These are phyloP conservation scores for Termitomyces sp. DNA, from an alignment of 768 basidiomycete species.

Conservation along the genomic window DNA sequence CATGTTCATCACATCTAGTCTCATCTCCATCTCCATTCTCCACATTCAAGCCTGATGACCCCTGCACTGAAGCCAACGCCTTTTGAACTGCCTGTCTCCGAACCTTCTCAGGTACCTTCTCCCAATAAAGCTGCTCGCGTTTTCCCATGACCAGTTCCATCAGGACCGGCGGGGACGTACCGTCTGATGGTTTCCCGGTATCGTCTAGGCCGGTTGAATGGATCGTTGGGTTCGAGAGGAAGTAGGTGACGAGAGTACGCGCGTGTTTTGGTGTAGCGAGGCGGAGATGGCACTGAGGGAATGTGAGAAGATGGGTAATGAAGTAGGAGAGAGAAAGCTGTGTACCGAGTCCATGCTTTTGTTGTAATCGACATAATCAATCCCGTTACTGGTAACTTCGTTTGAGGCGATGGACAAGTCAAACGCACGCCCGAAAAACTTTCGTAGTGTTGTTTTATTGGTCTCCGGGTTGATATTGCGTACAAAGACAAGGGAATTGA, in stretches of 20 bases:
- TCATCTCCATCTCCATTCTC: not conserved
- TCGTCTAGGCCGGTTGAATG: conserved; percentile 56
- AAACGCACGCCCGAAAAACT: conserved; percentile 46
- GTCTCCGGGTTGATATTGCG: conserved; percentile 68
- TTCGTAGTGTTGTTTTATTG: conserved; percentile 75
- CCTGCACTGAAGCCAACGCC: conserved; percentile 9
- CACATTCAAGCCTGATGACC: not conserved
- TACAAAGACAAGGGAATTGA: conserved; percentile 63
- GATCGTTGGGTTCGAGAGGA: conserved; percentile 26
- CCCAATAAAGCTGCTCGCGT: conserved; percentile 73
- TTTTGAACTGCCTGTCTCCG: conserved; percentile 42
- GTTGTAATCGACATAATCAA: conserved; percentile 78
- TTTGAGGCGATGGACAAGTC: not conserved
- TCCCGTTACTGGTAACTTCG: conserved; percentile 22
- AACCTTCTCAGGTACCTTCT: conserved; percentile 72
- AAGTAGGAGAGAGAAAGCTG: conserved; percentile 6
- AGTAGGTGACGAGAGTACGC: conserved; percentile 36
- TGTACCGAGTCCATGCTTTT: conserved; percentile 73
- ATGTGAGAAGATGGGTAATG: not conserved
- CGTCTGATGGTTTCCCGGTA: conserved; percentile 25
- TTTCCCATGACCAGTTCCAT: conserved; percentile 58
- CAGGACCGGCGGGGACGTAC: conserved; percentile 22
- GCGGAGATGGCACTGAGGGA: conserved; percentile 65
- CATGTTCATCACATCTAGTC: not conserved
- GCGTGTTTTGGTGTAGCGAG: conserved; percentile 49